Conservation (phyloP, 139 green algal species). For the Gonium pectorale region DNA sequence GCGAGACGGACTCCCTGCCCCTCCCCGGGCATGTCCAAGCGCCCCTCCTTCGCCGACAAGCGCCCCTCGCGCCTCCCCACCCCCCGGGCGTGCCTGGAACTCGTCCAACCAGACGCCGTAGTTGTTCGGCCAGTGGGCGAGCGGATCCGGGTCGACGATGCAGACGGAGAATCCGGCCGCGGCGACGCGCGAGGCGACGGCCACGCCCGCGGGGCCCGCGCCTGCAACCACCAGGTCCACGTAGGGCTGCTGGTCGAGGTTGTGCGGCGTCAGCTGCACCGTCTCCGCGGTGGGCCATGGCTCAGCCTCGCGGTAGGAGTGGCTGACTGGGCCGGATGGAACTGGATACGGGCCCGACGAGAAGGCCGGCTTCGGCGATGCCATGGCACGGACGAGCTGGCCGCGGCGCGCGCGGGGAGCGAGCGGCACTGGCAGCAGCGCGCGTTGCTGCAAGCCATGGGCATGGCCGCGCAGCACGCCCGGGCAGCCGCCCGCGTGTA, state of each 20-base stretch:
- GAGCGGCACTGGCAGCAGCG: not conserved
- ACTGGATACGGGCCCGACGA: constrained; percentile 18
- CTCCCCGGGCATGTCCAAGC: too few relatives aligned
- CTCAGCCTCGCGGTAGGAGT: constrained; percentile 41
- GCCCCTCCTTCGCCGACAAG: too few relatives aligned
- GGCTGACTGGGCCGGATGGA: not conserved
- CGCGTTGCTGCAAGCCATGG: too few relatives aligned
- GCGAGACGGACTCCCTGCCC: too few relatives aligned
- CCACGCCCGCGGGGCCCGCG: constrained; percentile 88
- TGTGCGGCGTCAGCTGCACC: constrained; percentile 33
- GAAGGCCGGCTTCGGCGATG: not conserved
- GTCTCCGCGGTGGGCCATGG: constrained; percentile 52
- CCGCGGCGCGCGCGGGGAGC: not conserved
- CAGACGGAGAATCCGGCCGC: constrained; percentile 80
- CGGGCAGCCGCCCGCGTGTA: not conserved
- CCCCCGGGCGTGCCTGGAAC: too few relatives aligned
- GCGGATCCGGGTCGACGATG: constrained; percentile 88
- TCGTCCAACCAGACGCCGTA: constrained; percentile 99
- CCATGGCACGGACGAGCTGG: not conserved
- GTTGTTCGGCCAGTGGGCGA: constrained; percentile 95
- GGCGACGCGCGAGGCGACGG: constrained; percentile 74
- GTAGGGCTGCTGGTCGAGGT: constrained; percentile 44
- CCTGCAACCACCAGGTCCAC: constrained; percentile 94
- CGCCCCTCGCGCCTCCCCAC: too few relatives aligned
- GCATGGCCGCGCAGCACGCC: not conserved